Evolutionary conservation across 176 grass and related monocot genomes (phyloP).

Genomic region (Panicum miliaceum): DNA sequence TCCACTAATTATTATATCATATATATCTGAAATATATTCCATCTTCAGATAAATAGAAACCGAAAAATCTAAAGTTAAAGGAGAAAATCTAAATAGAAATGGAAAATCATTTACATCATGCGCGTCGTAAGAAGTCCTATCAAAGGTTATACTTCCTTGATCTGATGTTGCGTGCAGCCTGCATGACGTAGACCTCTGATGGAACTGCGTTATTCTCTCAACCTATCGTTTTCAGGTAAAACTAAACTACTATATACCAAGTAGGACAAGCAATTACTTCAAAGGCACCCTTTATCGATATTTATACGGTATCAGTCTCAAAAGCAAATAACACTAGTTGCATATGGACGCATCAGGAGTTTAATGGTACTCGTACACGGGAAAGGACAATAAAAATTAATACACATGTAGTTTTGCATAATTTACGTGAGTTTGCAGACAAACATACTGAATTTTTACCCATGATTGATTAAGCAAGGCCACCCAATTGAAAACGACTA

Average conservation of each 20-base stretch:
- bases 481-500: slow-evolving; percentile 40
- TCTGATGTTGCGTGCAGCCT: slow-evolving; percentile 53
- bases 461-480: slow-evolving; percentile 8
- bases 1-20: neutral
- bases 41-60: neutral
- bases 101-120: neutral
- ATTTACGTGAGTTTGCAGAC: slow-evolving; percentile 3
- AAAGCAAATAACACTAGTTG: slow-evolving; percentile 14
- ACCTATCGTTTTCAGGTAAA: slow-evolving; percentile 44
- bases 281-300: slow-evolving; percentile 41
- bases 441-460: neutral
- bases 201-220: slow-evolving; percentile 3
- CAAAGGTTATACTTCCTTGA: slow-evolving; percentile 31
- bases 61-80: neutral
- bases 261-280: slow-evolving; percentile 60
- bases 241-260: slow-evolving; percentile 49
- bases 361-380: neutral
- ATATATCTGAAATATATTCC: neutral
- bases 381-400: neutral
- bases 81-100: neutral
- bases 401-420: neutral
- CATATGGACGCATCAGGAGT: neutral
- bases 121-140: neutral
- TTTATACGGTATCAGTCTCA: slow-evolving; percentile 32
- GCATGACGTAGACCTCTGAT: slow-evolving; percentile 53